Evolutionary conservation across 2,329 filamentous ascomycete species (phyloP), one percentile per base, ranked within the genome.

Genomic region (Penicillium sp.): DNA sequence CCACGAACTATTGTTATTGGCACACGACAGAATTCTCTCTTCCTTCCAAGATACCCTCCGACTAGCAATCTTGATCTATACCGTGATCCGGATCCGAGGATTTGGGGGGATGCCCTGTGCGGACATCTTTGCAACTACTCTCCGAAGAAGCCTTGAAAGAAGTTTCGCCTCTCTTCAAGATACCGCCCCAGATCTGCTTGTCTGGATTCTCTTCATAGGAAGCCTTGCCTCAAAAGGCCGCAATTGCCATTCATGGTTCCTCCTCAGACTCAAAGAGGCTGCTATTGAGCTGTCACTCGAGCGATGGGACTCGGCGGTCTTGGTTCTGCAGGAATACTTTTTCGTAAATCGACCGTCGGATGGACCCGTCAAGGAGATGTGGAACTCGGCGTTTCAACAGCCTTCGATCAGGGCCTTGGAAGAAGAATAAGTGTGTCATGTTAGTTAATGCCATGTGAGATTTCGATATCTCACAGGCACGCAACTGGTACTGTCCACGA

Each of bases 141-240:
- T 66, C 19, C 51, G 51, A n/a, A 37, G 40, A 35, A 59, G 54
- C 13, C 51, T 66, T 11, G 16, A 41, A 24, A 46, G 27, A 4
- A 55, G 47, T 5, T 50, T 56, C 9, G 18, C 22, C 4, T 10
- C 40, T 16, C 24, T 58, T 16, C 36, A 50, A 13, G 49, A 33
- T 4, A 58, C 41, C 10, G 60, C 58, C 3, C 41, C 58, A 1
- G 60, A 62, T 41, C 52, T 62, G 10, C 55, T 62, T 0, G 57
- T 66, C 41, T 66, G 63, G 63, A 53, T 62, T 0, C 46, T 63
- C 1, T 65, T 65, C 36, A 56, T 63, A 9, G 64, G 62, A 2
- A 64, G 62, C 22, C 62, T 66, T 37, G 60, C 60, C 1, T 63
- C 64, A 2, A 59, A 55, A 49, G 58, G 59, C 0, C 61, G 57